These are phyloP conservation scores for Diaporthe aspalathi DNA, from an alignment of 2,329 filamentous ascomycete species.

Conservation along the genomic window DNA sequence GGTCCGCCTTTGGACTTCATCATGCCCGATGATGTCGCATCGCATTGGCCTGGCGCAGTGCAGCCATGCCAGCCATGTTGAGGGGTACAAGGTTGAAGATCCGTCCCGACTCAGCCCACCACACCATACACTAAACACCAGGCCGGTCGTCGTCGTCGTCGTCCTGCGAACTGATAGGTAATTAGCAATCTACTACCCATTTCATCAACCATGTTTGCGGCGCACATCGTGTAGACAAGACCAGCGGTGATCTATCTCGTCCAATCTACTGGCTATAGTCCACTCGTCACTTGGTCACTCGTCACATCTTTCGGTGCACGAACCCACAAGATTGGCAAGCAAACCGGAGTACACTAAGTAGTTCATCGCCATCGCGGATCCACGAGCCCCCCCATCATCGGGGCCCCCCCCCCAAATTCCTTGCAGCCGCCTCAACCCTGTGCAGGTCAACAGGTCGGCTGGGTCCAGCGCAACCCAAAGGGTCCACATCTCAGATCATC, in stretches of 20 bases:
- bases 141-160: too few species aligned
- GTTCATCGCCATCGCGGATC: background rate
- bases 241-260: background rate
- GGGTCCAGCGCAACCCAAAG: slow-evolving; percentile 25
- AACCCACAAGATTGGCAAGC: background rate
- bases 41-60: slow-evolving; percentile 16
- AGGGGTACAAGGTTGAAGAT: background rate
- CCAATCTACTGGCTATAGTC: background rate
- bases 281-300: slow-evolving; percentile 3
- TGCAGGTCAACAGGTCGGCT: background rate
- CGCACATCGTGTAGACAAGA: background rate
- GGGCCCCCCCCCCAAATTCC: slow-evolving; percentile 16
- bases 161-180: slow-evolving; percentile 13
- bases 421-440: slow-evolving; percentile 35
- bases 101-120: slow-evolving; percentile 29
- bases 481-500: slow-evolving; percentile 33
- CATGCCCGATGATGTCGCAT: slow-evolving; percentile 35
- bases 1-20: background rate
- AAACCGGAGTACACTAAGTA: too few species aligned
- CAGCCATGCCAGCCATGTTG: slow-evolving; percentile 7
- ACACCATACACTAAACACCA: background rate
- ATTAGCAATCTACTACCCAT: too few species aligned
- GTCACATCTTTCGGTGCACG: slow-evolving; percentile 1
- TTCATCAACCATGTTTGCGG: background rate
- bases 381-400: background rate